Base-by-base conservation (phyloP, 2,329 filamentous ascomycete species). In the Ascochyta viciae-villosae region DNA sequence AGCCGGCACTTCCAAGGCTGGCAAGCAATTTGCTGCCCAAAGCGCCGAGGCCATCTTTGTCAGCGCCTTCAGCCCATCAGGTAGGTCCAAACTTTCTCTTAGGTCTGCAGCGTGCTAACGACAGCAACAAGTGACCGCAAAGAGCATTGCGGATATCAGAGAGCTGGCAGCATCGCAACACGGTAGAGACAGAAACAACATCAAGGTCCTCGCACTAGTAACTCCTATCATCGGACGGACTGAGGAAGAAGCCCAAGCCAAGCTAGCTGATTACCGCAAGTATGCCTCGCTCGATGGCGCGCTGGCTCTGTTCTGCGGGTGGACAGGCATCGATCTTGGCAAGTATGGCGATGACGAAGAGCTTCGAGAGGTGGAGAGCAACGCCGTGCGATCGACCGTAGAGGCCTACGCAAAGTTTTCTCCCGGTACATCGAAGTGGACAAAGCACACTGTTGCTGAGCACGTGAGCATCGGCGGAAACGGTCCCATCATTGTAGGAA, bases 31-130 rank as follows among this genome's bases (percentile, higher is more conserved):
- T 63, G 87, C 87, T 0, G 86, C 87, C 0, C 84, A 87, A 61
- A 87, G 91, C 67, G 89, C 88, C 0, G 89, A 91, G 66, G 87
- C 83, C 2, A 87, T 91, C 46, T 91, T 91, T 63, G 83, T 89
- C 0, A 56, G 53, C 31, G 53, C 53, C 2, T 56, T 56, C 37
- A 56, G 47, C 13, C 53, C 53, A 26, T 50, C 53, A 7, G 41
- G 41, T 44, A 44, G 23, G 27, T 22, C 7, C 19, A 12, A 12
- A 41, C 3, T 16, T 10, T 27, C 22, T 39, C 19, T 13, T 6
- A 9, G 31, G 10, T 6, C 3, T 6, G 8, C 41, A 44, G 16
- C 22, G 6, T 15, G 27, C 41, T 44, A 12, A 44, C 15, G 1
- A 6, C 16, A 16, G 19, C 12, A 22, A 33, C 6, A 39, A 23